A percentile compares a stretch with the other conserved stretches of the same genome.
Conservation (phyloP, 2,329 filamentous ascomycete genomes). For the Trichoderma sp. region DNA sequence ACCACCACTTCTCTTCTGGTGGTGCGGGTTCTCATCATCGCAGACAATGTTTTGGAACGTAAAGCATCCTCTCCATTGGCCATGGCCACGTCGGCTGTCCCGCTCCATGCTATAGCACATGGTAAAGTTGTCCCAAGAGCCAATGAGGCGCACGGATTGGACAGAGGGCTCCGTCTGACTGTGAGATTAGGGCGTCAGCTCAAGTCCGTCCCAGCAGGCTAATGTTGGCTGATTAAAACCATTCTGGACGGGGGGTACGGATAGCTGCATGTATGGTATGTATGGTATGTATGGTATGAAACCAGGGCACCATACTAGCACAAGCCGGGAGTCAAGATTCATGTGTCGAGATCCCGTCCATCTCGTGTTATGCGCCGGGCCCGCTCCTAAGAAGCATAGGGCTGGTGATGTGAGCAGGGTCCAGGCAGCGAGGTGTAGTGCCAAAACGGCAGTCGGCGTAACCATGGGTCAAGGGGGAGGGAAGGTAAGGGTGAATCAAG, state of each 20-base stretch:
- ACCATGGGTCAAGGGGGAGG: neutral
- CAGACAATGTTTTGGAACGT: conserved; percentile 81
- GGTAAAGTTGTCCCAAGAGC: conserved; percentile 94
- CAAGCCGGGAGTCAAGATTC: conserved; percentile 7
- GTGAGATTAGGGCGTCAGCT: conserved; percentile 27
- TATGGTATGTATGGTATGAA: conserved; percentile 3
- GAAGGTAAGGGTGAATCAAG: neutral
- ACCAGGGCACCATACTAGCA: conserved; percentile 9
- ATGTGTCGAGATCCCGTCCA: neutral
- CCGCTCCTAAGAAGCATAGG: neutral
- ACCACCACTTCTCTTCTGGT: conserved; percentile 63
- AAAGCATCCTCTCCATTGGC: conserved; percentile 85
- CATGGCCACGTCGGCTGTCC: conserved; percentile 69
- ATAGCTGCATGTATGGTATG: neutral
- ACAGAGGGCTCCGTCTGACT: conserved; percentile 60
- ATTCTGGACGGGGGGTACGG: neutral
- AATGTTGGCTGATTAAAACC: neutral
- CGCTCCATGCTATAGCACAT: conserved; percentile 76
- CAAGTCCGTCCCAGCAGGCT: conserved; percentile 10
- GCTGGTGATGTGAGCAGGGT: conserved; percentile 4
- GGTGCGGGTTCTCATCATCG: conserved; percentile 59
- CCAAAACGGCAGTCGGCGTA: neutral
- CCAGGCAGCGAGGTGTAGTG: neutral
- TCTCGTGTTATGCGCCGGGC: neutral
- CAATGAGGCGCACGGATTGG: conserved; percentile 73